These are phyloP conservation scores for Mesostigma viride DNA, from an alignment of 139 green algal species.

Conservation along the genomic window DNA sequence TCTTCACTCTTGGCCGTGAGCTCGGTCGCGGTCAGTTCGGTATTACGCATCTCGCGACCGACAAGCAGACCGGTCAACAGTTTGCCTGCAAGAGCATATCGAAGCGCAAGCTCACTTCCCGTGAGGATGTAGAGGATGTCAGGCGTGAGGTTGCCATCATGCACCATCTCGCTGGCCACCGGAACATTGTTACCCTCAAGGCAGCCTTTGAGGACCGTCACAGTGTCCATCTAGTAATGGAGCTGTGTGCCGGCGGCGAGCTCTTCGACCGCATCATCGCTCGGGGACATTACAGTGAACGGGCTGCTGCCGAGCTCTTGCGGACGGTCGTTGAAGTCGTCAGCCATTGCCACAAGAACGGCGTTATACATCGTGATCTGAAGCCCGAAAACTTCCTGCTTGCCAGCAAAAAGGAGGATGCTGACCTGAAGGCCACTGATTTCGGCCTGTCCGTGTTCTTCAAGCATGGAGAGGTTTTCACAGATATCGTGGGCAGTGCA, in stretches of 20 bases:
- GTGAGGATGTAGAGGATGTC: conserved; percentile 91
- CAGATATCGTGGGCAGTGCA: conserved; percentile 75
- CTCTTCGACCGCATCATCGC: conserved; percentile 93
- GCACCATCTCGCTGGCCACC: conserved; percentile 71
- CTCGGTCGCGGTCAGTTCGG: conserved; percentile 29
- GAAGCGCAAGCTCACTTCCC: conserved; percentile 74
- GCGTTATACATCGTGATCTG: conserved; percentile 82
- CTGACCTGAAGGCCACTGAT: conserved; percentile 82
- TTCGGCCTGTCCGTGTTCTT: conserved; percentile 85
- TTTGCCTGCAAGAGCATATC: conserved; percentile 85
- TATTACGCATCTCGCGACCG: conserved; percentile 22
- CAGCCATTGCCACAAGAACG: conserved; percentile 82
- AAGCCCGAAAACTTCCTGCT: conserved; percentile 97
- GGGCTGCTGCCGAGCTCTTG: conserved; percentile 63
- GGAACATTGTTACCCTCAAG: conserved; percentile 55
- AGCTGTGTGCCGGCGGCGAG: conserved; percentile 85
- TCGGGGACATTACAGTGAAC: conserved; percentile 70
- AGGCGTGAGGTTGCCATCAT: conserved; percentile 88
- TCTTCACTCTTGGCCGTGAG: too few species aligned
- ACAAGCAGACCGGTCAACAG: conserved; percentile 33
- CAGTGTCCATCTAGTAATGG: conserved; percentile 54
- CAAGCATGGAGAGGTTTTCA: conserved; percentile 69
- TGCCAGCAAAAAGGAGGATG: conserved; percentile 44
- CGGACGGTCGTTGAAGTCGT: conserved; percentile 82
- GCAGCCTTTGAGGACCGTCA: conserved; percentile 28